Base-by-base conservation (phyloP, 2,329 filamentous ascomycete species). In the Immersiporthe knoxdaviesiana region DNA sequence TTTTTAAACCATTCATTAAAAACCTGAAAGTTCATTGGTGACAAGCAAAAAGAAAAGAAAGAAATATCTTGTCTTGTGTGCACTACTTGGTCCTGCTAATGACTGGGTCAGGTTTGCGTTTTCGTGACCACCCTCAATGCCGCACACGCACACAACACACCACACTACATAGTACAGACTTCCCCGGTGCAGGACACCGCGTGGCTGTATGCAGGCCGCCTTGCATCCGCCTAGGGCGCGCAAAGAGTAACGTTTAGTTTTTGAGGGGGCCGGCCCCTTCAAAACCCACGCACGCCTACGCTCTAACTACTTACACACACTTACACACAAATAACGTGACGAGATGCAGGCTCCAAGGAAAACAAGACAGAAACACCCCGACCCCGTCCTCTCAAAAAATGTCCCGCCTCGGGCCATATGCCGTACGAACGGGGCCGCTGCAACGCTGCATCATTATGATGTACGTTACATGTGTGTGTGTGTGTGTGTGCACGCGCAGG, bases 221-320 rank as follows among this genome's bases (percentile, higher is more conserved):
- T 12, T 62, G 62, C 61, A 62, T 61, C 56, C 30, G n/a, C n/a
- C n/a, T n/a, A 37, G 47, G n/a, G n/a, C n/a, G n/a, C n/a, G n/a
- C 24, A 35, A 44, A 21, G n/a, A 35, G 35, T 35, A 41, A 63
- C 27, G 14, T 56, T 27, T 58, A 10, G 50, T 60, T 58, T 8
- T 18, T n/a, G n/a, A 12, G 44, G 7, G 21, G 18, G 44, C 27
- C n/a, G n/a, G n/a, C n/a, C n/a, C n/a, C n/a, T n/a, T n/a, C n/a
- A n/a, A n/a, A n/a, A n/a, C n/a, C n/a, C n/a, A n/a, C n/a, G n/a
- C n/a, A n/a, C n/a, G n/a, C 52, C 52, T 56, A 32, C 27, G 52
- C 6, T 14, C 39, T 0, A 47, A 47, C 44, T 18, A 47, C 44
- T 18, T 18, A n/a, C 41, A 44, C 35, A 35, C 35, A 35, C 35